Evolutionary conservation across 768 basidiomycete species (phyloP), one percentile per base, ranked within the genome.

Genomic region (Leccinum truebloodii): DNA sequence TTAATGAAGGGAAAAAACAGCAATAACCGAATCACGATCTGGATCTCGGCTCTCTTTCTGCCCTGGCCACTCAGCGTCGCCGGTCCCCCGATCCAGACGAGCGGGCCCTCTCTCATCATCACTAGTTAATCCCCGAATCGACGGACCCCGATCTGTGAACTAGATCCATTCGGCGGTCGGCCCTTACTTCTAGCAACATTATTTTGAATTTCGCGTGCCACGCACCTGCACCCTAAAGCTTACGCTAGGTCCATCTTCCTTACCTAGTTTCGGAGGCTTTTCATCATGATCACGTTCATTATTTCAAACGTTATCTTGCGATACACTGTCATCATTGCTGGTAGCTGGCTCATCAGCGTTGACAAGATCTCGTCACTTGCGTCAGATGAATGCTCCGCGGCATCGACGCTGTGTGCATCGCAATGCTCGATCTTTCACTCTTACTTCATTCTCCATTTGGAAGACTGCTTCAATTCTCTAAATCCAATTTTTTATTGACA

Each of bases 391-490:
- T 39, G 28, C 44, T 39, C 37, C 20, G 26, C 35, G 18, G n/a
- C 35, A 14, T n/a, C 13, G 32, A n/a, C 18, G 22, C 6, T 41
- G 35, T n/a, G 16, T 13, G 18, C 30, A 35, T 39, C 46, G 22
- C 46, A 22, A 30, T 12, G 13, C 35, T 39, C 24, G 22, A 28
- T n/a, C 14, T 34, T 28, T 37, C 28, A 6, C 4, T 20, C 26
- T 22, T 26, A 26, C 32, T 6, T 28, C 34, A 52, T 59, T 60
- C 57, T 59, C 52, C 49, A 41, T 63, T 55, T 64, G 34, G 62
- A 30, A 30, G 16, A 44, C 32, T n/a, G 6, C 37, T 28, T 44
- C 24, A 18, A 26, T 54, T n/a, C 32, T 50, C n/a, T 2, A 18
- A 39, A 30, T 54, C 28, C 12, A 9, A 28, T 16, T 52, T 58